phyloP scores from a whole-genome alignment of 179 eudicot species.

The Beta corolliflora region DNA sequence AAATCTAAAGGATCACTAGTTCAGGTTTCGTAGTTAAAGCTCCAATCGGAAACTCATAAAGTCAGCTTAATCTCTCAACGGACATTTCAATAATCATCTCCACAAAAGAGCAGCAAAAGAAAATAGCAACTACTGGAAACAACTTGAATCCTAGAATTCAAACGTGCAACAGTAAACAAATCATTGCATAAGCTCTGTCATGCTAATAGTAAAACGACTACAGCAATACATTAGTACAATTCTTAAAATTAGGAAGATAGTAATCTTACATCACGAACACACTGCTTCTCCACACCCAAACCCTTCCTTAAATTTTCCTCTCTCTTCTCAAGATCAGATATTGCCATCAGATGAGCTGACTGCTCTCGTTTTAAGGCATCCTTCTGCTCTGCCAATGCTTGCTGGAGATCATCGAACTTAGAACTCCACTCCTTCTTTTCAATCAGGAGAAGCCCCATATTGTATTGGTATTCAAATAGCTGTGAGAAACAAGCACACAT shows the following conservation, averaged over 20 bases:
- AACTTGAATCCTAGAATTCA: background rate
- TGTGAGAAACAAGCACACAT: conserved; percentile 30
- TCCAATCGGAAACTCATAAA: background rate
- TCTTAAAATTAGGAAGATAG: background rate
- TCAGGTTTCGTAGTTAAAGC: background rate
- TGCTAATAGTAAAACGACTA: background rate
- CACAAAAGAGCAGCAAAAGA: background rate
- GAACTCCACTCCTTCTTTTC: conserved; percentile 79
- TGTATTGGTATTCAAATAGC: conserved; percentile 88
- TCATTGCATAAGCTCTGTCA: background rate
- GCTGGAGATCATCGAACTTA: conserved; percentile 62
- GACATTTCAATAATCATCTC: too few relatives aligned
- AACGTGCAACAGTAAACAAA: background rate
- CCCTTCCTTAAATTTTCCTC: conserved; percentile 77
- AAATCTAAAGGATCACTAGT: background rate
- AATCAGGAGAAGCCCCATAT: conserved; percentile 85
- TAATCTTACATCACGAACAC: conserved; percentile 69
- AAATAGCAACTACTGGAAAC: background rate
- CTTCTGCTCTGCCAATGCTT: conserved; percentile 53
- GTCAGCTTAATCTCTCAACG: background rate
- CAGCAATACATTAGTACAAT: background rate
- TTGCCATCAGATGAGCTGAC: conserved; percentile 66
- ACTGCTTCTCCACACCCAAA: conserved; percentile 75
- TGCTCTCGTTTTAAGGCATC: conserved; percentile 75
- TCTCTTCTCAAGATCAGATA: conserved; percentile 74